Base-by-base conservation (phyloP, 2,329 filamentous ascomycete species). In the Beauveria australis region DNA sequence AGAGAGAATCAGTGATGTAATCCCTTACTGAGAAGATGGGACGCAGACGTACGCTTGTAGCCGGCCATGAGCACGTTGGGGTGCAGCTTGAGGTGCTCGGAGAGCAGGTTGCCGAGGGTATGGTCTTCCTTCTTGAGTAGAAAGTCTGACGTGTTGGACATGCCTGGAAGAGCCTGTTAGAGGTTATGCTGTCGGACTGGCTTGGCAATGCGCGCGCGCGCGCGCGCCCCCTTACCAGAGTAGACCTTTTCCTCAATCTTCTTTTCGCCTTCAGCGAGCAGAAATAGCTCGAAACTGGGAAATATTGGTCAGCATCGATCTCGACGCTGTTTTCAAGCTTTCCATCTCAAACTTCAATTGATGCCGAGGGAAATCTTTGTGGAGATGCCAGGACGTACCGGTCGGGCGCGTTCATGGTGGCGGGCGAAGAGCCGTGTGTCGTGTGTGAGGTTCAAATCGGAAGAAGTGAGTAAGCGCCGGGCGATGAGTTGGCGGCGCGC, bases 81-180 rank as follows among this genome's bases (percentile, higher is more conserved):
- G 69, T 91, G 89, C 73, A 89, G 87, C 77, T 94, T 87, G 61
- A 99, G 88, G 69, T 93, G 90, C 69, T 91, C 87, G 53, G 89
- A 84, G 61, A 99, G 82, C 60, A 99, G 82, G 74, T 99, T 97
- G 68, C 88, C 94, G 28, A 99, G 84, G 1, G 93, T 97, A 76
- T 97, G 93, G 69, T 99, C 94, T 74, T 99, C 94, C 75, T 97
- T 97, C 76, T 91, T 91, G 76, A 99, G 87, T 62, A 91, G 86
- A 78, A 99, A 99, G 75, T 97, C 89, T 10, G 91, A 89, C n/a
- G 90, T 92, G 73, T 96, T 96, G 24, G 93, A 91, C 72, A 96
- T 92, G 70, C 91, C 92, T 71, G 22, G 1, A 14, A 6, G 8
- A 6, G 8, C 19, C 14, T 8, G 44, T 26, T 26, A 58, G 37